Base-by-base conservation (phyloP, 371 early-diverging fungal genomes). In the Actinomortierella ambigua region DNA sequence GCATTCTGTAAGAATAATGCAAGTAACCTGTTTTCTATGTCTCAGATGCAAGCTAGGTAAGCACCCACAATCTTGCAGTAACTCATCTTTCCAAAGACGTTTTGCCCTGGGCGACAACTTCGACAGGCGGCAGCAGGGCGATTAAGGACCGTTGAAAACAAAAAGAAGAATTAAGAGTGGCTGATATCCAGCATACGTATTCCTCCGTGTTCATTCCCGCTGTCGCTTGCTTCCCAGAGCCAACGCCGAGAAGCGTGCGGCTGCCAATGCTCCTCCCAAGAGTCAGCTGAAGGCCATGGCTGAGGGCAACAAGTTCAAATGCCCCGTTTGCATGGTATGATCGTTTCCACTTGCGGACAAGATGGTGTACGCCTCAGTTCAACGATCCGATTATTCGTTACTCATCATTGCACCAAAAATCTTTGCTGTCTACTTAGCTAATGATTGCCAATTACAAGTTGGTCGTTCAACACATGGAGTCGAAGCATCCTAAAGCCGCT, bases 381-480 rank as follows among this genome's bases (percentile, higher is more conserved):
- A 34, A 34, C 7, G 11, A 4, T 4, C 34, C 34, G 34, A 34
- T 34, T 6, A n/a, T n/a, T n/a, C n/a, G n/a, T n/a, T n/a, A n/a
- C n/a, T n/a, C n/a, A n/a, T n/a, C n/a, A n/a, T n/a, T n/a, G n/a
- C n/a, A n/a, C n/a, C n/a, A n/a, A n/a, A n/a, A n/a, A n/a, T n/a
- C 50, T 24, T 13, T 29, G 7, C 14, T 49, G 7, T n/a, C 22
- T 41, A 15, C 7, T 24, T 59, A 70, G 66, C 22, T 71, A 22
- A 71, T 71, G 73, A 71, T 71, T 29, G 73, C 73, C 66, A 71
- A 71, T 49, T 71, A 71, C 63, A 71, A 71, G 44, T 23, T 71
- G 46, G 55, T 71, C 13, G 73, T 71, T 17, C 73, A 71, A 28
- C 73, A 71, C 22, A 71, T 71, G 73, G 73, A 71, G 41, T 65